Conservation (phyloP, 2,329 filamentous ascomycete species). For the Aspergillus fischeri region DNA sequence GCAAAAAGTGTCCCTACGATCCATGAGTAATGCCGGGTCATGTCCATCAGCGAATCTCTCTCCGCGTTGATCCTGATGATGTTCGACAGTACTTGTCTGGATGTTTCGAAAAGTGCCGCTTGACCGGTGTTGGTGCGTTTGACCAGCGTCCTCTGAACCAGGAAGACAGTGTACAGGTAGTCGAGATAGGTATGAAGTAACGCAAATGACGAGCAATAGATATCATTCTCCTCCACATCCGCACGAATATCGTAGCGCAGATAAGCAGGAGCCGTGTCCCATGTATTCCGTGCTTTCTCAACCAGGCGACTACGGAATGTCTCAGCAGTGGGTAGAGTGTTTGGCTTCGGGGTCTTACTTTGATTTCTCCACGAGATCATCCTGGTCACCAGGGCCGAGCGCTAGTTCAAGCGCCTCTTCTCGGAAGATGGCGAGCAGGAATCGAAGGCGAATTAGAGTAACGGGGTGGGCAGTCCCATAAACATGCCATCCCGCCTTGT, state of each 20-base stretch:
- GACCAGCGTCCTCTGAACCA: conserved; percentile 30
- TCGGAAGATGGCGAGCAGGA: conserved; percentile 23
- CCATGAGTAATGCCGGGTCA: conserved; percentile 33
- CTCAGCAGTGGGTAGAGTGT: background rate
- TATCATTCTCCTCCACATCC: conserved; percentile 6
- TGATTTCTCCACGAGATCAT: conserved; percentile 22
- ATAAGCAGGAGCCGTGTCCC: conserved; percentile 21
- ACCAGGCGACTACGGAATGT: conserved; percentile 20
- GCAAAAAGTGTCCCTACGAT: conserved; percentile 20
- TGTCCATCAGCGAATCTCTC: conserved; percentile 26
- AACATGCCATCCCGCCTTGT: conserved; percentile 26
- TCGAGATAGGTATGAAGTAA: conserved; percentile 30
- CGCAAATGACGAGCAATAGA: conserved; percentile 15
- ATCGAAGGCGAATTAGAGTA: conserved; percentile 23
- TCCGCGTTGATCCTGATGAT: conserved; percentile 25
- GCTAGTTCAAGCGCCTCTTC: conserved; percentile 32
- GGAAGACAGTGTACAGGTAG: conserved; percentile 33
- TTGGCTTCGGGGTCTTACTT: conserved; percentile 14
- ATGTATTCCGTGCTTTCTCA: conserved; percentile 21
- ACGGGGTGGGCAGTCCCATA: conserved; percentile 15
- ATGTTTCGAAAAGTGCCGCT: conserved; percentile 29
- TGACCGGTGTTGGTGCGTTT: conserved; percentile 30
- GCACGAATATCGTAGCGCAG: conserved; percentile 23
- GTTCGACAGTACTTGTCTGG: conserved; percentile 27
- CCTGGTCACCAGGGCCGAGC: conserved; percentile 20